Evolutionary conservation across 1,284 basidiomycete species (phyloP).

Genomic region (Leccinum variabile): DNA sequence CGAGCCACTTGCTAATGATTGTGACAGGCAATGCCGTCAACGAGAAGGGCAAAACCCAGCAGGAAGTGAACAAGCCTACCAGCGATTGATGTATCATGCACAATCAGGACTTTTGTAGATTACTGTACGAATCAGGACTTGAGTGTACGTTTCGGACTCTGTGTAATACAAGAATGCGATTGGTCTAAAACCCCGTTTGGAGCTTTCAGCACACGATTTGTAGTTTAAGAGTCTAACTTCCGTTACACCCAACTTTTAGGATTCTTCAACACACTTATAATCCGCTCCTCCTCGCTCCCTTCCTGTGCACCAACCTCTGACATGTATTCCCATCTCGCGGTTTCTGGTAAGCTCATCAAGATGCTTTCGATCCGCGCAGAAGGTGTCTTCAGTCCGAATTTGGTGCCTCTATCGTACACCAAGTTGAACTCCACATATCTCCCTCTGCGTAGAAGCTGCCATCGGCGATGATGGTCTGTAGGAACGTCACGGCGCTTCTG

Average conservation of each 20-base stretch:
- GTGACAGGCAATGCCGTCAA: conserved; percentile 51
- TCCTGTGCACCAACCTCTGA: conserved; percentile 69
- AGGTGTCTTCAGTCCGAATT: conserved; percentile 88
- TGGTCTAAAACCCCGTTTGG: background rate
- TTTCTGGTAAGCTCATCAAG: conserved; percentile 89
- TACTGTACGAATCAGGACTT: background rate
- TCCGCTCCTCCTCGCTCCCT: conserved; percentile 64
- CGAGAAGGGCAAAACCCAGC: conserved; percentile 60
- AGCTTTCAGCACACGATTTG: background rate
- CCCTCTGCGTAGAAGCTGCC: conserved; percentile 89
- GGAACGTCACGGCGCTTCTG: conserved; percentile 56
- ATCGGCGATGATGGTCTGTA: conserved; percentile 71
- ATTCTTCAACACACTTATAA: conserved; percentile 39
- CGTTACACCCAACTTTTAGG: conserved; percentile 67
- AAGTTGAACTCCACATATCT: conserved; percentile 96
- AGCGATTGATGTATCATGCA: background rate
- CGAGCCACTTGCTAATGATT: background rate
- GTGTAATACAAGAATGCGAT: background rate
- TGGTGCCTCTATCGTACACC: conserved; percentile 84
- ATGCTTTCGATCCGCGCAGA: conserved; percentile 93
- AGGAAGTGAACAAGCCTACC: conserved; percentile 48
- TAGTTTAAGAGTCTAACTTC: background rate
- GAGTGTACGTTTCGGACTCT: conserved; percentile 4
- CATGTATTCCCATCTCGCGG: conserved; percentile 94
- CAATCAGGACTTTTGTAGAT: background rate